These are phyloP conservation scores for Epichloe baconii DNA, from an alignment of 2,329 filamentous ascomycete species.

Conservation along the genomic window DNA sequence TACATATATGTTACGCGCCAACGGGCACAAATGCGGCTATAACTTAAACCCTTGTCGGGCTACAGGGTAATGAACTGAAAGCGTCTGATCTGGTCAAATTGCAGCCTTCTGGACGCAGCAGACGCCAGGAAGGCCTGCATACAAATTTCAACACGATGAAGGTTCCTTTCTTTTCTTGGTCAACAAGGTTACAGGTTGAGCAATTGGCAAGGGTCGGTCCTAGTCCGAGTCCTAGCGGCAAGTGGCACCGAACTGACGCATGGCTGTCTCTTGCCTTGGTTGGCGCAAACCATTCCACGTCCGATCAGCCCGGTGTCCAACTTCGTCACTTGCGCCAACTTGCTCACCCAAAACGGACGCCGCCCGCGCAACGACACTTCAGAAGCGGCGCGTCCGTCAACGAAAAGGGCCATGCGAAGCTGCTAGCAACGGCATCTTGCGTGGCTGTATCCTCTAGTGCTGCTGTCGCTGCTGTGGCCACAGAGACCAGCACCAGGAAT, in stretches of 20 bases:
- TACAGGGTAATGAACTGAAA: too few species aligned
- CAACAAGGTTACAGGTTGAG: not conserved
- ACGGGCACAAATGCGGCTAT: too few species aligned
- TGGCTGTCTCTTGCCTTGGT: not conserved
- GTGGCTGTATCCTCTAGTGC: not conserved
- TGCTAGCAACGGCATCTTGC: conserved; percentile 2
- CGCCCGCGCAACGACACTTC: not conserved
- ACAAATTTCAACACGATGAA: too few species aligned
- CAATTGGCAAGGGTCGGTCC: not conserved
- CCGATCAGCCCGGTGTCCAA: not conserved
- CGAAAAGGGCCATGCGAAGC: conserved; percentile 2
- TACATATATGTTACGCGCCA: too few species aligned
- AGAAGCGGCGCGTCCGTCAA: not conserved
- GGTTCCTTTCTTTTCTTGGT: too few species aligned
- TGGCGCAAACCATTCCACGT: not conserved
- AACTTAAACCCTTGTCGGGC: too few species aligned
- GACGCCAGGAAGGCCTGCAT: too few species aligned
- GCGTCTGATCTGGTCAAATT: too few species aligned
- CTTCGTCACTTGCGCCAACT: not conserved
- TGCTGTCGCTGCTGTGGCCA: not conserved
- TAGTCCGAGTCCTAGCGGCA: not conserved
- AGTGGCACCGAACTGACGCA: not conserved
- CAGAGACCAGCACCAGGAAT: not conserved
- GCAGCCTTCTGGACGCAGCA: too few species aligned
- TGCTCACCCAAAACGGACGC: not conserved